Percentiles rank a stretch among this genome's conserved stretches.
Conservation (phyloP, 306 rosid species). For the Sechiopsis laciniata region DNA sequence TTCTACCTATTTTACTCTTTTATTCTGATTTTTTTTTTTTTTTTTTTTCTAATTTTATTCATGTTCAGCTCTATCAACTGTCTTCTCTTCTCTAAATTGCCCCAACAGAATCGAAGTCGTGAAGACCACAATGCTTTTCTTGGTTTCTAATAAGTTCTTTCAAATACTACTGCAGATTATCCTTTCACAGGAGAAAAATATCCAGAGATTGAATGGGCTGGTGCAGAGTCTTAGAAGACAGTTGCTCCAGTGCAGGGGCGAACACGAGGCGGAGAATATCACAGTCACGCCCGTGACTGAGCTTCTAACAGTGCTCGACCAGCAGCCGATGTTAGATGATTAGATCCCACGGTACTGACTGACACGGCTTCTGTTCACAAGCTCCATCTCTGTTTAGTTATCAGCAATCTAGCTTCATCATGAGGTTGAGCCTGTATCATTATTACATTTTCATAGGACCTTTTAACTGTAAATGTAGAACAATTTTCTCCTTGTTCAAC, state of each 20-base stretch:
- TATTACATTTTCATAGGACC: not conserved
- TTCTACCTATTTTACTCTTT: no score
- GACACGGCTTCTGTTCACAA: not conserved
- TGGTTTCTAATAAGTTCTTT: conserved; percentile 1
- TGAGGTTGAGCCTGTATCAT: not conserved
- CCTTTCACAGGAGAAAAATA: conserved; percentile 60
- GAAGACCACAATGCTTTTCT: not conserved
- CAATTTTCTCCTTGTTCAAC: not conserved
- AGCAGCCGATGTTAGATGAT: conserved; percentile 43
- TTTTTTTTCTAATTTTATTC: not conserved
- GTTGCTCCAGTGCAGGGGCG: conserved; percentile 41
- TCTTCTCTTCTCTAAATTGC: not conserved
- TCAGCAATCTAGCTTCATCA: conserved; percentile 11
- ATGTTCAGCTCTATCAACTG: not conserved
- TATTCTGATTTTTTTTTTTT: not conserved
- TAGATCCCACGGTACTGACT: conserved; percentile 19
- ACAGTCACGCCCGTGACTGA: conserved; percentile 36
- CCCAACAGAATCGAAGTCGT: not conserved
- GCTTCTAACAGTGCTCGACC: conserved; percentile 44
- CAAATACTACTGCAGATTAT: conserved; percentile 39
- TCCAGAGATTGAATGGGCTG: conserved; percentile 48
- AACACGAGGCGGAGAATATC: conserved; percentile 31
- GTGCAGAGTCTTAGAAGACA: conserved; percentile 44
- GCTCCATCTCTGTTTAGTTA: not conserved
- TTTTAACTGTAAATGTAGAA: not conserved